These are phyloP conservation scores for Rhynchosporium secalis DNA, from an alignment of 2,329 filamentous ascomycete genomes.

Conservation along the genomic window DNA sequence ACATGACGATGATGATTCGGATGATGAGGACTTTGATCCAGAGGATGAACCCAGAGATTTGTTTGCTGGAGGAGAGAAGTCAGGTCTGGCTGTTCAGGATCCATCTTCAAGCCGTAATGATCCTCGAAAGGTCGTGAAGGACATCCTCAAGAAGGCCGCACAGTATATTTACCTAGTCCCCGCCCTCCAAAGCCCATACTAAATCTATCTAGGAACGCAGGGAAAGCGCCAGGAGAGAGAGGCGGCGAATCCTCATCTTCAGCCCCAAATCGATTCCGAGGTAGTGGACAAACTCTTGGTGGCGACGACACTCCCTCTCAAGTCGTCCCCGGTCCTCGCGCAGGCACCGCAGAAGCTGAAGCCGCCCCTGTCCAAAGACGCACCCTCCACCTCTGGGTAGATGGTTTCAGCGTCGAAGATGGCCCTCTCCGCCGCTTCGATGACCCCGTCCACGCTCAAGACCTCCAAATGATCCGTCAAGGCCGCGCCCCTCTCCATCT, in stretches of 20 bases:
- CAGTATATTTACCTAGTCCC: conserved; percentile 45
- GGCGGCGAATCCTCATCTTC: conserved; percentile 53
- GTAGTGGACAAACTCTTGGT: conserved; percentile 73
- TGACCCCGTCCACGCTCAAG: conserved; percentile 71
- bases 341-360: conserved; percentile 31
- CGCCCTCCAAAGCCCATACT: conserved; percentile 14
- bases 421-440: conserved; percentile 76
- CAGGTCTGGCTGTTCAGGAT: conserved; percentile 67
- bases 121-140: conserved; percentile 58
- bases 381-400: conserved; percentile 75
- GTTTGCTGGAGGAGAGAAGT: conserved; percentile 86
- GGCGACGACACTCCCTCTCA: conserved; percentile 74
- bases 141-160: conserved; percentile 64
- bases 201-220: conserved; percentile 53
- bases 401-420: conserved; percentile 85
- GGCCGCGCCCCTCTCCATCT: conserved; percentile 76
- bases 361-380: conserved; percentile 55
- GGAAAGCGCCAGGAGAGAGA: conserved; percentile 49
- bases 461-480: conserved; percentile 72
- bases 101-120: conserved; percentile 47
- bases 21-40: conserved; percentile 55
- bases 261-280: conserved; percentile 60
- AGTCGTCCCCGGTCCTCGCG: conserved; percentile 61
- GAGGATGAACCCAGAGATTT: conserved; percentile 65
- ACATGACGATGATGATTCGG: conserved; percentile 59